Percentiles rank a stretch among this genome's conserved stretches.
phyloP scores from a whole-genome alignment of 78 protist species.

The Bigelowiella natans region DNA sequence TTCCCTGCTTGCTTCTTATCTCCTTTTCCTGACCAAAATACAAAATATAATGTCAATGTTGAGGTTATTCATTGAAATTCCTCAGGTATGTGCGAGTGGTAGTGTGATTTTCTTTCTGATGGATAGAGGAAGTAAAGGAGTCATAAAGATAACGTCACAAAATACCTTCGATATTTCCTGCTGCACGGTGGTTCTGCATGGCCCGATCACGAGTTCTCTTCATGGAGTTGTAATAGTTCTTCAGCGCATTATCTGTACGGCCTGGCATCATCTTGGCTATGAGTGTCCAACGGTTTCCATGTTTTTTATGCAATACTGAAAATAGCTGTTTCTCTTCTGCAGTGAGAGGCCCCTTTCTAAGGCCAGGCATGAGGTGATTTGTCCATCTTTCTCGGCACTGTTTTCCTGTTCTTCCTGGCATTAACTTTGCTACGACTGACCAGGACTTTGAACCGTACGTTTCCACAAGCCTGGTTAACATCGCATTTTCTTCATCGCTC shows the following conservation, averaged over 20 bases:
- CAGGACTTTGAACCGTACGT: conserved; percentile 5
- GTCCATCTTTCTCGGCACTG: conserved; percentile 38
- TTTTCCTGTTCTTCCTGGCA: conserved; percentile 13
- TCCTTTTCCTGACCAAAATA: too few species aligned
- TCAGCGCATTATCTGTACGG: conserved; percentile 32
- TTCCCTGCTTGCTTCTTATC: too few species aligned
- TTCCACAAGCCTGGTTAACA: not conserved
- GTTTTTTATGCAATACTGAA: not conserved
- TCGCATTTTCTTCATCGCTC: not conserved
- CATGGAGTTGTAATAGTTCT: conserved; percentile 37
- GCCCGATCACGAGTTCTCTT: not conserved
- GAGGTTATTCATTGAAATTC: too few species aligned
- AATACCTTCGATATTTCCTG: too few species aligned
- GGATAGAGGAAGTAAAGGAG: too few species aligned
- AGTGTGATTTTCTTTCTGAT: too few species aligned
- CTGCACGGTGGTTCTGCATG: not conserved
- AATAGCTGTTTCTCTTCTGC: conserved; percentile 12
- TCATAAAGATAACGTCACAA: too few species aligned
- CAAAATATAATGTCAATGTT: too few species aligned
- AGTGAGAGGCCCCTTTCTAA: not conserved
- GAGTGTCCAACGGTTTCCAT: conserved; percentile 35
- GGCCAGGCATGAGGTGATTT: conserved; percentile 25
- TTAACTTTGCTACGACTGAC: conserved; percentile 1
- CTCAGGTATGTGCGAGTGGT: too few species aligned
- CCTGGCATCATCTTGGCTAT: conserved; percentile 38